These are phyloP conservation scores for Candida khao-thaluensis DNA, from an alignment of 805 yeast genomes.

Conservation along the genomic window DNA sequence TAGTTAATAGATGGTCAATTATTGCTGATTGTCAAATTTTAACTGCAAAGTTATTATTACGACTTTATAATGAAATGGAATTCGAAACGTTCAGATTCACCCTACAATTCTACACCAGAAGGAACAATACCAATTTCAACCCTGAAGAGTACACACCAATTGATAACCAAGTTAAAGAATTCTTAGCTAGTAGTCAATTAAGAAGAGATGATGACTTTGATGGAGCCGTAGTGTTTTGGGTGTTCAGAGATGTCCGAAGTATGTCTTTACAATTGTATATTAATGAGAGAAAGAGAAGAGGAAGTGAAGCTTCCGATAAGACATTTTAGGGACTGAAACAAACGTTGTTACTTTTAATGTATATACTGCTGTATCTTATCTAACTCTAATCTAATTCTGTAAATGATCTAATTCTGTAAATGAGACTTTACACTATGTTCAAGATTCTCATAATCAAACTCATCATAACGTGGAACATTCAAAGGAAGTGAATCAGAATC, in stretches of 20 bases:
- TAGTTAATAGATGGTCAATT: conserved; percentile 19
- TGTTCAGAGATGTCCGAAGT: conserved; percentile 23
- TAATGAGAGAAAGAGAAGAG: conserved; percentile 11
- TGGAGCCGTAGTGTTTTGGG: conserved; percentile 24
- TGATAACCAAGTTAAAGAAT: conserved; percentile 14
- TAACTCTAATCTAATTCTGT: no score
- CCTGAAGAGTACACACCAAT: conserved; percentile 3
- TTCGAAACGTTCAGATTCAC: conserved; percentile 20
- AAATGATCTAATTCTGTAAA: no score
- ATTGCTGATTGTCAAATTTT: conserved; percentile 18
- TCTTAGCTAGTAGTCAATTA: conserved; percentile 4
- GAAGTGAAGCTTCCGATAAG: conserved; percentile 5
- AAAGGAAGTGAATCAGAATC: conserved; percentile 5
- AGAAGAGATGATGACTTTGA: conserved; percentile 19
- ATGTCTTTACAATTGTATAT: conserved; percentile 20
- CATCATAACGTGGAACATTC: conserved; percentile 7
- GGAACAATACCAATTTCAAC: conserved; percentile 12
- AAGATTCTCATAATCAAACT: conserved; percentile 8
- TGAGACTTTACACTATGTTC: background rate
- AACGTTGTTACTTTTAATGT: no score
- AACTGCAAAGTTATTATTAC: conserved; percentile 17
- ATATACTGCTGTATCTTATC: no score
- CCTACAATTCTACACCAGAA: conserved; percentile 15
- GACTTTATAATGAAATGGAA: conserved; percentile 21
- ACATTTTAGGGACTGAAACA: no score